phyloP scores from a whole-genome alignment of 108 stramenopile genomes.

The Epipyxis sp. region DNA sequence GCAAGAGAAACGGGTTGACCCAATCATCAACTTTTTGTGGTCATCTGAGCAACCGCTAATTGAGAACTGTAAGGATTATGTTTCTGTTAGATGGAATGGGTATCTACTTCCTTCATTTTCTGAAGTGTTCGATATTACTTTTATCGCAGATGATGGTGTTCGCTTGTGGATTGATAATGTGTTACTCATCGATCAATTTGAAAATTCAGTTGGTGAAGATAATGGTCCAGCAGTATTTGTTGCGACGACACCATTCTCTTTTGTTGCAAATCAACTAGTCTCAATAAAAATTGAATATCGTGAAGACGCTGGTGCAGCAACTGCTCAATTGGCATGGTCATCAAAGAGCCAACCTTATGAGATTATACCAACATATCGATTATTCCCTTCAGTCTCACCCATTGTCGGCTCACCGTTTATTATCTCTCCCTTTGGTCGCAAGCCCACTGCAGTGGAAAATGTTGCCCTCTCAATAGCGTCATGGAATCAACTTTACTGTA shows the following conservation, averaged over 20 bases:
- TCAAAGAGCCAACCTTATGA: slow-evolving; percentile 57
- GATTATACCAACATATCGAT: slow-evolving; percentile 53
- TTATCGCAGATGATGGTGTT: slow-evolving; percentile 66
- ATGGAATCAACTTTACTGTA: slow-evolving; percentile 53
- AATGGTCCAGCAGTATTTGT: slow-evolving; percentile 26
- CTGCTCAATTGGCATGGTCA: slow-evolving; percentile 57
- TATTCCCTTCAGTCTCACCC: slow-evolving; percentile 50
- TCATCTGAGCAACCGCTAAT: slow-evolving; percentile 53
- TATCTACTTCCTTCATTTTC: slow-evolving; percentile 61
- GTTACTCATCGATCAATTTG: slow-evolving; percentile 69
- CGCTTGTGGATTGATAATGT: slow-evolving; percentile 65
- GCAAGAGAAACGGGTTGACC: slow-evolving; percentile 57
- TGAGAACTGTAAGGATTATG: slow-evolving; percentile 61
- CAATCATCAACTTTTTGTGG: slow-evolving; percentile 66
- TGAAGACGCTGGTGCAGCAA: slow-evolving; percentile 60
- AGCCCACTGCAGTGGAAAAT: slow-evolving; percentile 54
- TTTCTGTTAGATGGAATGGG: slow-evolving; percentile 71
- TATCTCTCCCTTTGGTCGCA: slow-evolving; percentile 47
- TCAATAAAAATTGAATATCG: slow-evolving; percentile 62
- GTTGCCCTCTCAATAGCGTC: slow-evolving; percentile 51
- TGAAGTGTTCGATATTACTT: slow-evolving; percentile 63
- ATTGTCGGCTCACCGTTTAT: slow-evolving; percentile 57
- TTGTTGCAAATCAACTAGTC: slow-evolving; percentile 40
- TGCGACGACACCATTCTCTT: slow-evolving; percentile 29
- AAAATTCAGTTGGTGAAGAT: slow-evolving; percentile 38